phyloP scores from a whole-genome alignment of 2,329 filamentous ascomycete genomes.

The Magnaporthiopsis incrustans region DNA sequence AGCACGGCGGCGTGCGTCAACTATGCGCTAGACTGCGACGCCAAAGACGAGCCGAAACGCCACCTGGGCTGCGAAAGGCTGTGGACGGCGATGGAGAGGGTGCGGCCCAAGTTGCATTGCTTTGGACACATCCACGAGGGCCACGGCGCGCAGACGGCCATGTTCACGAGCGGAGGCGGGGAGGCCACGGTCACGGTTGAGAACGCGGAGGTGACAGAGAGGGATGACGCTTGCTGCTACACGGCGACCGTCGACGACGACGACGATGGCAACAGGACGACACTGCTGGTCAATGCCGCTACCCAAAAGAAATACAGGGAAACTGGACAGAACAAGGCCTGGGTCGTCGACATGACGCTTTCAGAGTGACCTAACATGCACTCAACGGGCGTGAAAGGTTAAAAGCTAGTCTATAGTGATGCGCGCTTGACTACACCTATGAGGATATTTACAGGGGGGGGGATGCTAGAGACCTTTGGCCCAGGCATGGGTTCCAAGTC shows the following conservation, averaged over 20 bases:
- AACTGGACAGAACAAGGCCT: too few species aligned
- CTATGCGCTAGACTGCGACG: slow-evolving; percentile 34
- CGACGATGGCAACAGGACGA: slow-evolving; percentile 22
- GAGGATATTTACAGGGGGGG: too few species aligned
- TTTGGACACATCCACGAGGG: slow-evolving; percentile 54
- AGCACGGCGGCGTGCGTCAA: too few species aligned
- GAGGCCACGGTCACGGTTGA: background rate
- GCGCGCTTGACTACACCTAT: too few species aligned
- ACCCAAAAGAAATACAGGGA: slow-evolving; percentile 19
- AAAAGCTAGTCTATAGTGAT: too few species aligned
- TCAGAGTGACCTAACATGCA: too few species aligned
- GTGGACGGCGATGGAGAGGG: slow-evolving; percentile 33
- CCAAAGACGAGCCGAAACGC: slow-evolving; percentile 20
- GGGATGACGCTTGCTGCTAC: slow-evolving; percentile 11
- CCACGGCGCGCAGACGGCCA: slow-evolving; percentile 47
- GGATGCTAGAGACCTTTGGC: too few species aligned
- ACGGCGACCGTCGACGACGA: slow-evolving; percentile 24
- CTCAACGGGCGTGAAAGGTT: too few species aligned
- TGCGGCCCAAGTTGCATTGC: slow-evolving; percentile 41
- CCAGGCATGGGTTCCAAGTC: too few species aligned
- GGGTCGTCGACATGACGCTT: too few species aligned
- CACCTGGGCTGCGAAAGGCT: slow-evolving; percentile 35
- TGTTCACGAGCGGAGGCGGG: slow-evolving; percentile 30
- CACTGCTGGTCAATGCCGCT: slow-evolving; percentile 47
- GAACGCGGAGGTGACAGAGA: slow-evolving; percentile 9